phyloP scores from a whole-genome alignment of 768 basidiomycete genomes.

The Agrocybe pediades region DNA sequence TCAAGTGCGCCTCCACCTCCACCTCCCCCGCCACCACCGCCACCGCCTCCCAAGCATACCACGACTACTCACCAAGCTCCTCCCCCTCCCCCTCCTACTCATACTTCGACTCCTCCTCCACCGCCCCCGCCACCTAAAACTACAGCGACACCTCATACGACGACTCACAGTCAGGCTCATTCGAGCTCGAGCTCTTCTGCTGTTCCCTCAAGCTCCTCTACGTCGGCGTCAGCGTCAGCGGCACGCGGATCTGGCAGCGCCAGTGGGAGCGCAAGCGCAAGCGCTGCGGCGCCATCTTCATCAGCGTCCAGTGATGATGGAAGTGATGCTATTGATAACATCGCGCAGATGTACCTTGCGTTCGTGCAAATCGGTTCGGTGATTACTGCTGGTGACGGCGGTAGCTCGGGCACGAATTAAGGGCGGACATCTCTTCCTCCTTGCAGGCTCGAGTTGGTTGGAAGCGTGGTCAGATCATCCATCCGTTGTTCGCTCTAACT shows the following conservation, averaged over 20 bases:
- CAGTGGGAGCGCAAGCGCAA: slow-evolving; percentile 9
- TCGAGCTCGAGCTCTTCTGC: not conserved
- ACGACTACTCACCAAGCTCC: slow-evolving; percentile 6
- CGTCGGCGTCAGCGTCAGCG: slow-evolving; percentile 1
- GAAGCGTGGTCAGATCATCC: too few relatives aligned
- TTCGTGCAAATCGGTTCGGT: slow-evolving; percentile 19
- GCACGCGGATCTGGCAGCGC: not conserved
- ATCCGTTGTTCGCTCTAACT: too few relatives aligned
- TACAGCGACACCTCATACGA: slow-evolving; percentile 5
- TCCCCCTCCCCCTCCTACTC: slow-evolving; percentile 4
- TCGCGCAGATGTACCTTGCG: slow-evolving; percentile 16
- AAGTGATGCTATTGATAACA: slow-evolving; percentile 8
- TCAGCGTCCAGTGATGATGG: not conserved
- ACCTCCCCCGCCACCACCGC: slow-evolving; percentile 16
- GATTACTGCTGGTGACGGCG: slow-evolving; percentile 12
- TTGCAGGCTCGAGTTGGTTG: too few relatives aligned
- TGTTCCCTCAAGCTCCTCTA: not conserved
- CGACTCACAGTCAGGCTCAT: not conserved
- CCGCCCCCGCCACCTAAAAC: slow-evolving; percentile 13
- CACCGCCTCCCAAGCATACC: slow-evolving; percentile 12
- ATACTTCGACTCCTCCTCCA: slow-evolving; percentile 12
- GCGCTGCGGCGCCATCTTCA: slow-evolving; percentile 5
- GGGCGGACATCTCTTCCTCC: not conserved
- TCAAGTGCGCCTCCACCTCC: slow-evolving; percentile 17
- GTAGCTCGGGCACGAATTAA: slow-evolving; percentile 4